A percentile compares a stretch with the other conserved stretches of the same genome.
Conservation (phyloP, 192 early-diverging fungal genomes). For the Entomortierella chlamydospora region DNA sequence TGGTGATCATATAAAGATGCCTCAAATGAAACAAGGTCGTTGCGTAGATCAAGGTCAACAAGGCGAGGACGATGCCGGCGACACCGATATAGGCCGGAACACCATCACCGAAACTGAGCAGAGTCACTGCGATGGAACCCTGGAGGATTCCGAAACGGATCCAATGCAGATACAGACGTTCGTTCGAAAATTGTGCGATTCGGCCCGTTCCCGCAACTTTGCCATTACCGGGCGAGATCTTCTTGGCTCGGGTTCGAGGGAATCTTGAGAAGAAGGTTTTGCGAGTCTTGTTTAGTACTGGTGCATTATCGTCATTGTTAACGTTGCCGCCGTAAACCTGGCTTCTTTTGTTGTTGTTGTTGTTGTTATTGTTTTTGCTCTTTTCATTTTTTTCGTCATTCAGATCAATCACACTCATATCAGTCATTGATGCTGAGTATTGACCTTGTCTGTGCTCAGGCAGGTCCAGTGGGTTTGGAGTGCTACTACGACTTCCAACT, state of each 20-base stretch:
- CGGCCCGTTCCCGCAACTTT: constrained; percentile 24
- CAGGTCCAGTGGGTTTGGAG: constrained; percentile 12
- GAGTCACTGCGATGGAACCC: constrained; percentile 25
- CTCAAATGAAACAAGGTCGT: constrained; percentile 40
- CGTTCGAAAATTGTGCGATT: constrained; percentile 48
- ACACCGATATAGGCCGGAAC: constrained; percentile 26
- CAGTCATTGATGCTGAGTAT: neutral
- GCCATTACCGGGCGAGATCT: neutral
- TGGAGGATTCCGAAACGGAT: constrained; percentile 42
- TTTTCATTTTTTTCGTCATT: constrained; percentile 2
- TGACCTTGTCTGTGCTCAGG: constrained; percentile 8
- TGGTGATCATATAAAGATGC: constrained; percentile 38
- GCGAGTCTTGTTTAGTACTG: constrained; percentile 16
- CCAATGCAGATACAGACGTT: constrained; percentile 52
- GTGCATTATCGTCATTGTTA: neutral
- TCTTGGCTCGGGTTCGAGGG: constrained; percentile 3
- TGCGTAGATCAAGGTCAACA: constrained; percentile 28
- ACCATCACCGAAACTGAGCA: constrained; percentile 35
- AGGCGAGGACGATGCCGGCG: constrained; percentile 18
- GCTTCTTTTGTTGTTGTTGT: neutral
- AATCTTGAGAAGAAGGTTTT: constrained; percentile 25
- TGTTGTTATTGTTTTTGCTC: neutral
- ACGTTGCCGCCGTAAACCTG: neutral
- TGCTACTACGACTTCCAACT: neutral
- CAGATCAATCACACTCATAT: constrained; percentile 11